phyloP scores from a whole-genome alignment of 2,329 filamentous ascomycete genomes.

The Pseudogymnoascus destructans region DNA sequence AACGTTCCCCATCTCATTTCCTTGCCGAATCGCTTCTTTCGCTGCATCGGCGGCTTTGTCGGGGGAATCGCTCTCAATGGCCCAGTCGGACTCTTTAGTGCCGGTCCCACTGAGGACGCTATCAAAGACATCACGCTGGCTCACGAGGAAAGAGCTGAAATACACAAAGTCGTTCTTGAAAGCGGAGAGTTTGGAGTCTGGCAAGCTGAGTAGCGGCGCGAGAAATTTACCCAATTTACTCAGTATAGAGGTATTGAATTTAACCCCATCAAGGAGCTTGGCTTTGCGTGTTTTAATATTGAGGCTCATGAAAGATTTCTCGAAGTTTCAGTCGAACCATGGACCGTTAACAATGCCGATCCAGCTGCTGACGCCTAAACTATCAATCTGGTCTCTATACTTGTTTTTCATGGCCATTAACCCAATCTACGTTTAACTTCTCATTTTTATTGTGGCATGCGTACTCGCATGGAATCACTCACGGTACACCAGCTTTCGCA shows the following conservation, averaged over 20 bases:
- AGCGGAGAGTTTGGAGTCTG: slow-evolving; percentile 25
- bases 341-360: slow-evolving; percentile 33
- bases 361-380: slow-evolving; percentile 27
- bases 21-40: background rate
- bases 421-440: slow-evolving; percentile 23
- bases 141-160: slow-evolving; percentile 32
- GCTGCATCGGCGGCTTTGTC: background rate
- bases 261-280: slow-evolving; percentile 37
- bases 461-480: slow-evolving; percentile 39
- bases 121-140: slow-evolving; percentile 36
- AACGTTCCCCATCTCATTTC: background rate
- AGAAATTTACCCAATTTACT: slow-evolving; percentile 40
- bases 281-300: slow-evolving; percentile 32
- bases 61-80: slow-evolving; percentile 8
- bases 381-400: slow-evolving; percentile 29
- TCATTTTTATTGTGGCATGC: slow-evolving; percentile 25
- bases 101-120: slow-evolving; percentile 18
- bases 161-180: slow-evolving; percentile 32
- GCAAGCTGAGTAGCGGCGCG: slow-evolving; percentile 34
- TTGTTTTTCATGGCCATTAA: slow-evolving; percentile 11
- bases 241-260: slow-evolving; percentile 34
- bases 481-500: slow-evolving; percentile 36
- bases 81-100: slow-evolving; percentile 20
- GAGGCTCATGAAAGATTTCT: slow-evolving; percentile 32
- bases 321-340: slow-evolving; percentile 40